Evolutionary conservation across 23 red algal species (phyloP).

Genomic region (Chondrus crispus): DNA sequence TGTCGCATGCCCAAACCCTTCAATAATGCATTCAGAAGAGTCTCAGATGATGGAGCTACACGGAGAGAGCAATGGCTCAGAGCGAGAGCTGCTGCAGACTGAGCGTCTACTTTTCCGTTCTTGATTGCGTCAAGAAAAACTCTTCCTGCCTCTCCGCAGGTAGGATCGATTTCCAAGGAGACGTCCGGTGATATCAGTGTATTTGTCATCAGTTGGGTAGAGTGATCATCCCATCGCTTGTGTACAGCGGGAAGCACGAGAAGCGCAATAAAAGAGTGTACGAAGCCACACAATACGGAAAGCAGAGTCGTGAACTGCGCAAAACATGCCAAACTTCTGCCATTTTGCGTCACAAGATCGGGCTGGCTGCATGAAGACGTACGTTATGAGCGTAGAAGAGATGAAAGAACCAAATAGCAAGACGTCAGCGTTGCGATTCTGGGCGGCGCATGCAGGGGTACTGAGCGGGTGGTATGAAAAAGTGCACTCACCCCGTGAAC

Average conservation of each 20-base stretch:
- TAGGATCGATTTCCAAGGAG: background rate
- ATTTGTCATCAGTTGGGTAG: too few species aligned
- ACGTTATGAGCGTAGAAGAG: background rate
- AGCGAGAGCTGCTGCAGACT: conserved; percentile 19
- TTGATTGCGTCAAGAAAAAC: conserved; percentile 24
- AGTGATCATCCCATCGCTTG: too few species aligned
- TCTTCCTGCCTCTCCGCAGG: background rate
- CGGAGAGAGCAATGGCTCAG: conserved; percentile 23
- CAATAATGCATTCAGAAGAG: conserved; percentile 5
- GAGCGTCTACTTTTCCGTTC: conserved; percentile 6
- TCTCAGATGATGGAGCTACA: conserved; percentile 35
- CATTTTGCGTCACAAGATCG: conserved; percentile 91
- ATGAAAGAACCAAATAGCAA: background rate
- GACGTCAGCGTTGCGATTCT: background rate
- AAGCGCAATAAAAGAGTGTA: too few species aligned
- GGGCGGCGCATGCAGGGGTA: background rate
- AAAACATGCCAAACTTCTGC: conserved; percentile 86
- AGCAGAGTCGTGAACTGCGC: too few species aligned
- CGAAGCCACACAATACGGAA: too few species aligned
- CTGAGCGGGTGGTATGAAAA: background rate
- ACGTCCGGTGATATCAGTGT: too few species aligned
- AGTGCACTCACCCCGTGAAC: conserved; percentile 65
- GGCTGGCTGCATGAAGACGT: conserved; percentile 66
- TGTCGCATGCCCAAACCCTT: conserved; percentile 24
- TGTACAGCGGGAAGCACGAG: too few species aligned